A percentile compares a stretch with the other conserved stretches of the same genome.
Conservation (phyloP, 495 filamentous ascomycete genomes). For the Aspergillus conjunctus region DNA sequence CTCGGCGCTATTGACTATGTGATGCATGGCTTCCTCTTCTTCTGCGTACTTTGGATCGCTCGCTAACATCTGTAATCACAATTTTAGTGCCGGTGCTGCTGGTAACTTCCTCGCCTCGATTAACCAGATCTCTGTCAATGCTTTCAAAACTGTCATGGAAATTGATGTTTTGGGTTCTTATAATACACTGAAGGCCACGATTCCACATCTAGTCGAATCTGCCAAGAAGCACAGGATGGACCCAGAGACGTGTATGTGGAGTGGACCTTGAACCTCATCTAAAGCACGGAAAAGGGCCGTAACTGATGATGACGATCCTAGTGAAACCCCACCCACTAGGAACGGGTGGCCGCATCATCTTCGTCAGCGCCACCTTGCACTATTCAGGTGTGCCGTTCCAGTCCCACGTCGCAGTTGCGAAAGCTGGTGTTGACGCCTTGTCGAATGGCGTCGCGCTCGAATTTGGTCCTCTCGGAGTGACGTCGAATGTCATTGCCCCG, state of each 20-base stretch:
- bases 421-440: constrained; percentile 86
- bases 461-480: constrained; percentile 85
- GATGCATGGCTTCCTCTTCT: constrained; percentile 59
- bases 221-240: constrained; percentile 61
- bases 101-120: constrained; percentile 96
- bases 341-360: constrained; percentile 84
- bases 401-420: constrained; percentile 83
- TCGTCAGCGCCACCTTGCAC: constrained; percentile 86
- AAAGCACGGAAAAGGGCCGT: background rate
- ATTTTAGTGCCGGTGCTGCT: constrained; percentile 79
- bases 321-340: constrained; percentile 45
- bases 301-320: constrained; percentile 12
- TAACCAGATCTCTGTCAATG: constrained; percentile 76
- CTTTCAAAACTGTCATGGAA: constrained; percentile 94
- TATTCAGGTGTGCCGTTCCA: constrained; percentile 84
- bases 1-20: constrained; percentile 88
- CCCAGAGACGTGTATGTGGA: constrained; percentile 44
- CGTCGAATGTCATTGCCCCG: constrained; percentile 82
- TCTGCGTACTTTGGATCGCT: background rate
- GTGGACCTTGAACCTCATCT: too few species aligned
- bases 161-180: constrained; percentile 94
- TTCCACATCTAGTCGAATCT: constrained; percentile 76
- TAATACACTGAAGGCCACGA: constrained; percentile 90
- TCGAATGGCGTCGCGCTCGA: constrained; percentile 76
- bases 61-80: constrained; percentile 16